Evolutionary conservation across 1,284 basidiomycete species (phyloP).

Genomic region (Naganishia liquefaciens): DNA sequence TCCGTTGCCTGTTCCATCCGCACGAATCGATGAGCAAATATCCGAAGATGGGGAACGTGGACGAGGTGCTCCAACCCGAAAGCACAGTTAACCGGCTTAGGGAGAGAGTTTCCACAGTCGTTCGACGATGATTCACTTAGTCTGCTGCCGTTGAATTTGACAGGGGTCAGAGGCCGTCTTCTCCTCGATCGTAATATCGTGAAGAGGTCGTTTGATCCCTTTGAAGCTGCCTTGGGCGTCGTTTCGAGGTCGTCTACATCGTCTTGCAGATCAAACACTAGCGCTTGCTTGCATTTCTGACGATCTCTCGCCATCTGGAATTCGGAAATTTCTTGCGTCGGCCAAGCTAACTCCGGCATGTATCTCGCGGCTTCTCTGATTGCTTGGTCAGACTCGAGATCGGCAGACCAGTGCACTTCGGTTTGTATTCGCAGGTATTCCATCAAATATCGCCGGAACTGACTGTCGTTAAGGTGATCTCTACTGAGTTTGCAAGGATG

Average conservation of each 20-base stretch:
- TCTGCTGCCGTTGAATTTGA: conserved; percentile 18
- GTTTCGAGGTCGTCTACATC: conserved; percentile 3
- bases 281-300: conserved; percentile 12
- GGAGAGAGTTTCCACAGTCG: not conserved
- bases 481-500: conserved; percentile 28
- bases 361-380: conserved; percentile 22
- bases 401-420: conserved; percentile 21
- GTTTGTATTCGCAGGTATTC: conserved; percentile 27
- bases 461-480: conserved; percentile 25
- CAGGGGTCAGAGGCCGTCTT: conserved; percentile 16
- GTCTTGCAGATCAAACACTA: conserved; percentile 6
- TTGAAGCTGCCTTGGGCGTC: conserved; percentile 18
- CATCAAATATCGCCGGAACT: conserved; percentile 31
- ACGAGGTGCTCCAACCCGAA: conserved; percentile 29
- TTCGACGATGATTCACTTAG: not conserved
- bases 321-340: conserved; percentile 10
- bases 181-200: not conserved
- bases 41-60: conserved; percentile 26
- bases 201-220: not conserved
- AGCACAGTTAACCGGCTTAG: conserved; percentile 8
- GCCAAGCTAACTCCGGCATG: conserved; percentile 29
- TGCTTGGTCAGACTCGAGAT: conserved; percentile 21
- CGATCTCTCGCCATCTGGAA: conserved; percentile 1
- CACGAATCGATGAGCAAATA: conserved; percentile 26
- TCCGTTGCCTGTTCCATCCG: conserved; percentile 22